A percentile compares a stretch with the other conserved stretches of the same genome.
phyloP scores from a whole-genome alignment of 768 basidiomycete genomes.

The Mycena amicta region DNA sequence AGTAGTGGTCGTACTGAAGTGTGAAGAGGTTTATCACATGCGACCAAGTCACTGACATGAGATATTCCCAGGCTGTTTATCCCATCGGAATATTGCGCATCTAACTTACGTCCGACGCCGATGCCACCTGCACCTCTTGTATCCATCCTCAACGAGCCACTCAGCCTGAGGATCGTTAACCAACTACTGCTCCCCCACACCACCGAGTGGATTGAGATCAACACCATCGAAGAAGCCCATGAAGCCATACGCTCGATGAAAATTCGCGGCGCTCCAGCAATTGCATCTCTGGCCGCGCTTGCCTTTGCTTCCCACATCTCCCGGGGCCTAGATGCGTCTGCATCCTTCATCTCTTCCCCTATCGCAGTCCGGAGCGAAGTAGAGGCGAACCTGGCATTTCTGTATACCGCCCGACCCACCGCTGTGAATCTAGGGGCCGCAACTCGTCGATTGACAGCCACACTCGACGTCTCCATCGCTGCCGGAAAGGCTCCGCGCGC shows the following conservation, averaged over 20 bases:
- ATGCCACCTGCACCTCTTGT: background rate
- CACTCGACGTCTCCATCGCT: conserved; percentile 46
- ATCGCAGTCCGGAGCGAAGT: conserved; percentile 57
- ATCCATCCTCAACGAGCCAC: conserved; percentile 45
- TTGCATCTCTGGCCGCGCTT: conserved; percentile 88
- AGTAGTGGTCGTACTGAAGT: no score
- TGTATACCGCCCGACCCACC: conserved; percentile 90
- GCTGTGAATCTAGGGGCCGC: conserved; percentile 94
- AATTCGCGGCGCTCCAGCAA: conserved; percentile 91
- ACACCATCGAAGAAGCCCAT: conserved; percentile 80
- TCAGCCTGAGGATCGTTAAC: conserved; percentile 76
- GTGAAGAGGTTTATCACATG: no score
- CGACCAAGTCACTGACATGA: no score
- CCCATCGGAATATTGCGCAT: no score
- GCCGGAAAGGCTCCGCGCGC: conserved; percentile 46
- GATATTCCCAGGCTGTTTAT: no score
- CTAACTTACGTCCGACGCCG: no score
- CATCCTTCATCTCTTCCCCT: conserved; percentile 58
- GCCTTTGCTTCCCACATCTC: conserved; percentile 69
- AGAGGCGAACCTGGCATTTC: conserved; percentile 61
- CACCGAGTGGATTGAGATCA: conserved; percentile 63
- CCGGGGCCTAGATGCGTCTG: conserved; percentile 49
- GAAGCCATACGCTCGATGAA: conserved; percentile 98
- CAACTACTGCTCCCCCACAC: conserved; percentile 85
- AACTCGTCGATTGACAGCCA: conserved; percentile 65